A percentile compares a stretch with the other conserved stretches of the same genome.
Evolutionary conservation across 108 stramenopile genomes (phyloP).

Genomic region (Heterococcus sp.): DNA sequence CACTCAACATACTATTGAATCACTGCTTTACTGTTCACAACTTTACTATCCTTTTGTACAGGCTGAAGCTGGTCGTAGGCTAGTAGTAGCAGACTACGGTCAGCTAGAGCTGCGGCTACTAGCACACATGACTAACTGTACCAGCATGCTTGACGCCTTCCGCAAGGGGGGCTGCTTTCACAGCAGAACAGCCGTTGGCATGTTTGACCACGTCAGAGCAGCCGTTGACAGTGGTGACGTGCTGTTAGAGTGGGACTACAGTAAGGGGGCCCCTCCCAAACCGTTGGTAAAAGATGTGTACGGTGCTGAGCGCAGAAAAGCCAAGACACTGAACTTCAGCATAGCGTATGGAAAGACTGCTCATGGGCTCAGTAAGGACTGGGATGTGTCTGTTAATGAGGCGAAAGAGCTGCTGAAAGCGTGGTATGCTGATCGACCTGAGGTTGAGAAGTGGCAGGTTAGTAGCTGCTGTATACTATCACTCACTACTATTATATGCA

Average conservation of each 20-base stretch:
- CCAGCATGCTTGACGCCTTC: slow-evolving; percentile 95
- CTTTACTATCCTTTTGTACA: slow-evolving; percentile 70
- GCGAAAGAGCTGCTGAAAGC: slow-evolving; percentile 86
- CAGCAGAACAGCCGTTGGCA: slow-evolving; percentile 92
- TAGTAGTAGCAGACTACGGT: slow-evolving; percentile 99
- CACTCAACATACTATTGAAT: no score
- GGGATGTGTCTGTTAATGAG: slow-evolving; percentile 81
- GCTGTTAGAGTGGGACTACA: slow-evolving; percentile 91
- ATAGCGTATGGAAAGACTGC: slow-evolving; percentile 99
- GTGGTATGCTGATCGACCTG: slow-evolving; percentile 92
- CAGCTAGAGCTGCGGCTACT: slow-evolving; percentile 94
- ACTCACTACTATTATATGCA: no score
- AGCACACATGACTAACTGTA: slow-evolving; percentile 91
- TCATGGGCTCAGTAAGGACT: slow-evolving; percentile 90
- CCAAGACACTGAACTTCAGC: slow-evolving; percentile 97
- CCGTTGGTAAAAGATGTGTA: slow-evolving; percentile 94
- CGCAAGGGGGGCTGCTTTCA: slow-evolving; percentile 94
- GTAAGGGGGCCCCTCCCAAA: slow-evolving; percentile 73
- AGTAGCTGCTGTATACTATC: no score
- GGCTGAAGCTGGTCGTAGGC: slow-evolving; percentile 77
- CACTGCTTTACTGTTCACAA: no score
- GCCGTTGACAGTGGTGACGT: slow-evolving; percentile 88
- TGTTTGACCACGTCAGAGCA: slow-evolving; percentile 90
- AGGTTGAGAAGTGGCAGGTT: slow-evolving; percentile 96
- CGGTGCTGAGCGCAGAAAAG: slow-evolving; percentile 93